phyloP scores from a whole-genome alignment of 306 rosid genomes.

The Cicer arietinum region DNA sequence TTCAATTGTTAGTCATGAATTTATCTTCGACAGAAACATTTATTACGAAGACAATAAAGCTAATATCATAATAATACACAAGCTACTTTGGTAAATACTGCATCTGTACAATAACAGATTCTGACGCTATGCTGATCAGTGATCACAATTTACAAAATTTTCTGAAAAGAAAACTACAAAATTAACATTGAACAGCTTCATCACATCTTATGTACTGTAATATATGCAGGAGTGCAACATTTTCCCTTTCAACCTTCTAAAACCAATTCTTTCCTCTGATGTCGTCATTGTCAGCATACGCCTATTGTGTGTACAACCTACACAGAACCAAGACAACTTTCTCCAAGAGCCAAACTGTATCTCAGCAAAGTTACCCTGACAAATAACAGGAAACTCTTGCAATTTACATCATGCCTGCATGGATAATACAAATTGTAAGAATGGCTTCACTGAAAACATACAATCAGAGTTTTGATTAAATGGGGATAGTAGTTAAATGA shows the following conservation, averaged over 20 bases:
- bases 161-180: conserved; percentile 15
- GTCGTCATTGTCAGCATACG: conserved; percentile 36
- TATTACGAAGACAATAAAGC: conserved; percentile 18
- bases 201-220: conserved; percentile 39
- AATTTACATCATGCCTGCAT: conserved; percentile 55
- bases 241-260: conserved; percentile 44
- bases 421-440: conserved; percentile 38
- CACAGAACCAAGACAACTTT: conserved; percentile 31
- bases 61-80: background rate
- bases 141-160: conserved; percentile 43
- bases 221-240: conserved; percentile 42
- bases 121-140: conserved; percentile 15
- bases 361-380: conserved; percentile 35
- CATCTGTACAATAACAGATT: conserved; percentile 40
- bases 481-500: conserved; percentile 17
- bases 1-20: too few relatives aligned
- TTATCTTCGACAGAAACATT: conserved; percentile 1
- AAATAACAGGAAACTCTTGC: conserved; percentile 44
- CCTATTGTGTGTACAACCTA: conserved; percentile 45
- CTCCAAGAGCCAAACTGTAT: conserved; percentile 40
- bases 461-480: conserved; percentile 32
- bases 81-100: conserved; percentile 10
- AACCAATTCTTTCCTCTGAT: conserved; percentile 28
- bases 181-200: conserved; percentile 30
- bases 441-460: conserved; percentile 17